Base-by-base conservation (phyloP, 768 basidiomycete species). In the Gloeopeniophorella convolvens region DNA sequence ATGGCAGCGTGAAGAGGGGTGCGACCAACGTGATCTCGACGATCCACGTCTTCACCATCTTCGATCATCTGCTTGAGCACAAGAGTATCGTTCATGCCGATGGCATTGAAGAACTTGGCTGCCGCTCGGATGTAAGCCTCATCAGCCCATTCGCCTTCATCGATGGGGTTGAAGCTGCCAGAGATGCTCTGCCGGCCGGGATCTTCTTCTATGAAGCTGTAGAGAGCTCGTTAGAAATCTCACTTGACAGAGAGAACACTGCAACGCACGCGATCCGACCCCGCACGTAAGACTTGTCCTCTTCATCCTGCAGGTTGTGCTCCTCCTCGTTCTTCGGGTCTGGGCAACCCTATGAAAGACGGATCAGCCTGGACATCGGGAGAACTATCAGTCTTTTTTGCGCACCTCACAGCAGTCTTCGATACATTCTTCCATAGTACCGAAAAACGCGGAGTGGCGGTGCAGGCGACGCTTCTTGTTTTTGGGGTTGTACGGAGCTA, bases 151-250 rank as follows among this genome's bases (percentile, higher is more conserved):
- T 82, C 79, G 10, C 78, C 79, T 11, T 73, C 76, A 53, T 84
- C 80, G 59, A 82, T 82, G 0, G 80, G 80, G 45, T 79, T 76
- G 69, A 83, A 83, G 58, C 76, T 78, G 1, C 81, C 81, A 1
- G 79, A 74, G 33, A 82, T 74, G 32, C 65, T 74, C 60, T 83
- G 80, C 9, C 79, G 76, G 0, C 79, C 79, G 3, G 79, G 80
- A 53, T 82, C 73, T 45, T 80, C 77, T 55, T 77, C 63, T 16
- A 82, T 75, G 61, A 81, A 82, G 31, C 79, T 80, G 50, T 10
- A 6, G 2, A 32, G 2, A 5, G 15, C 6, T 15, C 21, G 35
- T 26, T 5, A 48, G 45, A 33, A 45, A 21, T 11, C 9, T 20
- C 11, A 23, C 0, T 6, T 8, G 10, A 31, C n/a, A 5, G 24